These are phyloP conservation scores for Podila epigama DNA, from an alignment of 192 early-diverging fungal genomes.

Conservation along the genomic window DNA sequence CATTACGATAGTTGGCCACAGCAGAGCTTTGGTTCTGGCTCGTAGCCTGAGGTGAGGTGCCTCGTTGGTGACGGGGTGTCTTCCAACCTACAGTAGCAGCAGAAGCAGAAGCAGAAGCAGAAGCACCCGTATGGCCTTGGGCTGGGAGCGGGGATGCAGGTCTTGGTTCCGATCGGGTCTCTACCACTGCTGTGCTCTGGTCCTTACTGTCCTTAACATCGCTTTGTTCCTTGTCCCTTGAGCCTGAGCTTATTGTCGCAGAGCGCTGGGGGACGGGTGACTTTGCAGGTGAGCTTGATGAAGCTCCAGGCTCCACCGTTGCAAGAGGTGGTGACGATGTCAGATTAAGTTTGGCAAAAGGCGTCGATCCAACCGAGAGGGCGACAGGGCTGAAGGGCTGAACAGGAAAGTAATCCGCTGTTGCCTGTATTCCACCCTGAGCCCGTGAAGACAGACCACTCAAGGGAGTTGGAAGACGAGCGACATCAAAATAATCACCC, in stretches of 20 bases:
- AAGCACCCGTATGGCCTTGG: no score
- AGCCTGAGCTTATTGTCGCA: neutral
- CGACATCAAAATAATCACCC: conserved; percentile 35
- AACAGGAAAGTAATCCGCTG: conserved; percentile 38
- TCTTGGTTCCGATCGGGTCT: neutral
- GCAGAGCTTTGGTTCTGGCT: neutral
- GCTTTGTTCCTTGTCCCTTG: conserved; percentile 8
- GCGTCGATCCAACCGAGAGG: conserved; percentile 29
- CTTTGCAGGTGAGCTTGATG: conserved; percentile 6
- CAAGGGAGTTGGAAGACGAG: conserved; percentile 24
- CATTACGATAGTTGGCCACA: conserved; percentile 5
- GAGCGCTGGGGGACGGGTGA: neutral
- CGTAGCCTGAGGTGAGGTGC: conserved; percentile 7
- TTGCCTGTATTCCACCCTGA: neutral
- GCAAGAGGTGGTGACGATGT: conserved; percentile 29
- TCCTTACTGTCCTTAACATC: neutral
- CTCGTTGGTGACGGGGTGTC: conserved; percentile 28
- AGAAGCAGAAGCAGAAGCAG: no score
- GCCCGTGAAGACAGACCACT: conserved; percentile 21
- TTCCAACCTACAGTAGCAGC: conserved; percentile 32
- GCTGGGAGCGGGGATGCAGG: conserved; percentile 6
- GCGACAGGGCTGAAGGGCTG: conserved; percentile 42
- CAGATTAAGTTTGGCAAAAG: conserved; percentile 41
- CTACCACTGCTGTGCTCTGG: conserved; percentile 3
- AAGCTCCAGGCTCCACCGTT: neutral